Base-by-base conservation (phyloP, 108 stramenopile species). In the Fragilaria radians region DNA sequence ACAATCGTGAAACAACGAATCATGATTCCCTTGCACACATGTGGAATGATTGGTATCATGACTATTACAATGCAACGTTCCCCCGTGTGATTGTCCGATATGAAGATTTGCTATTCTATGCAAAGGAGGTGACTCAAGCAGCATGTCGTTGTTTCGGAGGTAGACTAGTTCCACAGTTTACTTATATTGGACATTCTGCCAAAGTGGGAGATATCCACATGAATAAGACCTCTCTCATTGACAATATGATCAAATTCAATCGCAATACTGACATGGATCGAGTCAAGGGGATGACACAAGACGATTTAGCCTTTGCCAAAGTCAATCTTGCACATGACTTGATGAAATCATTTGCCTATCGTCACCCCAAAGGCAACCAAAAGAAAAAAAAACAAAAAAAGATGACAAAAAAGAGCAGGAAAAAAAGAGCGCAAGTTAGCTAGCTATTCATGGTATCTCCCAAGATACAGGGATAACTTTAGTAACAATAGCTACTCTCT, bases 71-170 rank as follows among this genome's bases (percentile, higher is more conserved):
- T 26, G 91, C 74, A 0, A 64, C 65, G 22, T 89, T 83, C 62
- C 93, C 93, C 7, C 71, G 86, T 22, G 28, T 87, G 42, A 85
- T 90, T 66, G 67, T 90, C 5, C 83, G 93, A 2, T 81, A 81
- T 51, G 88, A 89, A 66, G 86, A 87, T 62, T 72, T 91, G 48
- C 57, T 87, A 27, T 91, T 81, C 57, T 68, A 78, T 54, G 78
- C 79, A 4, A 77, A 83, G 58, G 71, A 85, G 32, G 64, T 68
- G 0, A 47, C 78, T 1, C 52, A 61, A 48, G 17, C 48, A n/a
- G 57, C 80, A 5, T 91, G 89, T 51, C 65, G 70, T 2, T 91
- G 85, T 57, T 66, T 50, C 0, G 82, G 77, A 42, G 88, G 88
- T 5, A 57, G 48, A 19, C 58, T 79, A 9, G 56, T 67, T 50